Evolutionary conservation across 1,139 yeast genomes (phyloP).

Genomic region (Yamadazyma diddensiae): DNA sequence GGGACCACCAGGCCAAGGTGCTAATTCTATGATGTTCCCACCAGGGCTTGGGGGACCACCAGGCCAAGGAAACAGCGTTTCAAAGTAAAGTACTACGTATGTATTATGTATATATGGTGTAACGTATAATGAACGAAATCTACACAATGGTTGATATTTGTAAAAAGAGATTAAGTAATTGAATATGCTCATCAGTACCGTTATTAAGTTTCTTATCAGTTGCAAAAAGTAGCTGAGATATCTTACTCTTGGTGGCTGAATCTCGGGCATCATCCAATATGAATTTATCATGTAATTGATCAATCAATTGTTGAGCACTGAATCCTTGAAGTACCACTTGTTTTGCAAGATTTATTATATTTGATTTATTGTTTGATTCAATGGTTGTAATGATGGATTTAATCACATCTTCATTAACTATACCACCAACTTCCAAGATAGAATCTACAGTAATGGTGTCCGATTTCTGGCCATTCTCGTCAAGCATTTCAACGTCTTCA

Average conservation of each 20-base stretch:
- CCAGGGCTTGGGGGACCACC: background rate
- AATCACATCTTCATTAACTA: slow-evolving; percentile 60
- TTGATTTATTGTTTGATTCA: slow-evolving; percentile 31
- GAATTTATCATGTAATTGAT: slow-evolving; percentile 75
- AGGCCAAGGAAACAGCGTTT: background rate
- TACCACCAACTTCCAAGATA: slow-evolving; percentile 81
- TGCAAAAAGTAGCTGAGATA: slow-evolving; percentile 65
- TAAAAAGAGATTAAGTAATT: slow-evolving; percentile 66
- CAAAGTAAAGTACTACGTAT: background rate
- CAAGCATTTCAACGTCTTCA: slow-evolving; percentile 16
- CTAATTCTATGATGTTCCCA: slow-evolving; percentile 9
- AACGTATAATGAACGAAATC: no score
- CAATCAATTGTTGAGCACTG: slow-evolving; percentile 78
- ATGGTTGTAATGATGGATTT: slow-evolving; percentile 39
- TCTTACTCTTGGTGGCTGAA: slow-evolving; percentile 57
- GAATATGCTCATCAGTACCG: slow-evolving; percentile 91
- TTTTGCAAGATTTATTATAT: slow-evolving; percentile 48
- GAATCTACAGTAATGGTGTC: slow-evolving; percentile 41
- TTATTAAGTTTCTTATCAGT: slow-evolving; percentile 73
- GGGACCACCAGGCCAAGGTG: background rate
- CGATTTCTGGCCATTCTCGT: slow-evolving; percentile 21
- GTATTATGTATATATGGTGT: background rate
- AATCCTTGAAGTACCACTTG: slow-evolving; percentile 72
- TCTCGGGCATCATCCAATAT: slow-evolving; percentile 55
- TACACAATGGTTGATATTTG: slow-evolving; percentile 48